phyloP scores from a whole-genome alignment of 768 basidiomycete species.

The Antrodiella citrinella region DNA sequence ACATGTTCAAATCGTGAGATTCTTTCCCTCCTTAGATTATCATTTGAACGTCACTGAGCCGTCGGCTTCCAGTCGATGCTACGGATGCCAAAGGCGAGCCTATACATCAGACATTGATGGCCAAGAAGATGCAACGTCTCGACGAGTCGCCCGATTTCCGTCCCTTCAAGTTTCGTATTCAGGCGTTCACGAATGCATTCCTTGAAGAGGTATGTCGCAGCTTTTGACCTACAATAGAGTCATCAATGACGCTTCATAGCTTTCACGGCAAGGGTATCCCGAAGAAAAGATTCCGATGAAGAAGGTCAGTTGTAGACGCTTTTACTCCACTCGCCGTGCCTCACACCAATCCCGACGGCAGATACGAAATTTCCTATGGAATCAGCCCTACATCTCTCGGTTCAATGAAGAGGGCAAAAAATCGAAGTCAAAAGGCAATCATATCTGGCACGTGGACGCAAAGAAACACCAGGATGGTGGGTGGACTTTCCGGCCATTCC shows the following conservation, averaged over 20 bases:
- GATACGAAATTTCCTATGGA: constrained; percentile 96
- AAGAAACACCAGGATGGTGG: constrained; percentile 64
- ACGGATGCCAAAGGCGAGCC: constrained; percentile 93
- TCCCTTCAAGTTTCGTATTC: constrained; percentile 98
- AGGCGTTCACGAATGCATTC: constrained; percentile 95
- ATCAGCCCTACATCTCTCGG: constrained; percentile 85
- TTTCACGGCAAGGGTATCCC: constrained; percentile 77
- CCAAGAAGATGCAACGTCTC: constrained; percentile 95
- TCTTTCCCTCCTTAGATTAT: constrained; percentile 3
- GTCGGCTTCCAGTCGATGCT: constrained; percentile 63
- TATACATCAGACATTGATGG: constrained; percentile 97
- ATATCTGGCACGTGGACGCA: constrained; percentile 99
- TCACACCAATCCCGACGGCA: constrained; percentile 22
- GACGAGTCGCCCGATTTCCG: constrained; percentile 96
- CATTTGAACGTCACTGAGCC: constrained; percentile 13
- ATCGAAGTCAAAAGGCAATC: constrained; percentile 98
- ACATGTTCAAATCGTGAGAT: constrained; percentile 83
- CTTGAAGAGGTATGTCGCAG: constrained; percentile 66
- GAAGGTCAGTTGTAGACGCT: constrained; percentile 48
- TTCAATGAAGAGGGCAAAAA: constrained; percentile 99
- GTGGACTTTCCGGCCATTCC: constrained; percentile 87
- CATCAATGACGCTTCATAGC: constrained; percentile 32
- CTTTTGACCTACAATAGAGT: constrained; percentile 3
- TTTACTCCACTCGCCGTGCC: constrained; percentile 7
- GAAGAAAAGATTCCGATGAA: constrained; percentile 96